Evolutionary conservation across 805 yeast species (phyloP), one percentile per base, ranked within the genome.

Genomic region (Alloascoidea hylecoeti): DNA sequence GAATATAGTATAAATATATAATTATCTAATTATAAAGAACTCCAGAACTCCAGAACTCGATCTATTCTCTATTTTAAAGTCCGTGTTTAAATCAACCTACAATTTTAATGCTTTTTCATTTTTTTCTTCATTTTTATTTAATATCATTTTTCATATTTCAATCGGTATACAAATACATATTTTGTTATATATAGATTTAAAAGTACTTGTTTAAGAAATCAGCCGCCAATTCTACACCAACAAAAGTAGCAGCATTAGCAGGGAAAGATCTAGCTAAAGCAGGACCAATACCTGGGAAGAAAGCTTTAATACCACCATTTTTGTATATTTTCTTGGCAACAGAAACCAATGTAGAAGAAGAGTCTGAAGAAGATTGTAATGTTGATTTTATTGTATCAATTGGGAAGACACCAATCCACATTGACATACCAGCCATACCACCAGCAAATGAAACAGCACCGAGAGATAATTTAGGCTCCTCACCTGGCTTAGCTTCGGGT

Each of bases 221-320:
- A 48, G 55, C 53, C 16, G 95, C 83, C 41, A 88, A 52, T 57
- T 89, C 98, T 18, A 89, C 97, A 35, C 97, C 98, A 27, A 85
- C 70, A 63, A 89, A 89, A 2, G 97, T 88, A 5, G 98, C 97
- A n/a, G 98, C 98, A 58, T 92, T 89, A 16, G 97, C 97, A 2
- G 97, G 97, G 79, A 92, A 89, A 33, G 94, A 78, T 58, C 98
- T 72, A 17, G 85, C 73, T 51, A 89, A 63, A 2, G 97, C 97
- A 4, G 98, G 96, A 0, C 96, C 96, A 16, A 89, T 68, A 41
- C 98, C 98, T 2, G 97, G 97, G 83, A 88, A 89, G 61, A 89
- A 89, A 0, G 94, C 95, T 54, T 76, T 80, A 46, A 85, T 46
- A 17, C 96, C 96, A 16, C 88, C 89, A 44, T 72, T 72, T 4